Evolutionary conservation across 805 yeast genomes (phyloP).

Genomic region (Sugiyamaella boreocaroliniensis): DNA sequence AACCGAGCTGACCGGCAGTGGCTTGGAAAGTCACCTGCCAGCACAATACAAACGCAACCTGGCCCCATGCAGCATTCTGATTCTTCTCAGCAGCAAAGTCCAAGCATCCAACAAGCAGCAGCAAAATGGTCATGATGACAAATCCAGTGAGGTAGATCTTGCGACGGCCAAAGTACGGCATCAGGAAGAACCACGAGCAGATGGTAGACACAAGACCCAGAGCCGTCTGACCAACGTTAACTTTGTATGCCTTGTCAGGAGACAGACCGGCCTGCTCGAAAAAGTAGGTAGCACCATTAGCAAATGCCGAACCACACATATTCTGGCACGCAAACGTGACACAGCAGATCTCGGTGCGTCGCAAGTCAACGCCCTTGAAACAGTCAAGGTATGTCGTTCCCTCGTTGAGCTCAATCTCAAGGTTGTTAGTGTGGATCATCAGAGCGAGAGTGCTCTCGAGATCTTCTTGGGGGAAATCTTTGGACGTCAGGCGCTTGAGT

Average conservation of each 20-base stretch:
- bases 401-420: constrained; percentile 19
- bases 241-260: constrained; percentile 35
- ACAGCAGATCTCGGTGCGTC: constrained; percentile 47
- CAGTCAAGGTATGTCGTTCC: constrained; percentile 33
- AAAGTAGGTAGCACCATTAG: constrained; percentile 25
- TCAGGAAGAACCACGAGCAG: constrained; percentile 4
- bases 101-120: constrained; percentile 18
- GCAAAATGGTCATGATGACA: constrained; percentile 2
- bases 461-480: constrained; percentile 33
- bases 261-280: constrained; percentile 37
- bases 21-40: constrained; percentile 31
- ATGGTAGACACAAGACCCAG: constrained; percentile 39
- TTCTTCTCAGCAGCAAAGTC: not conserved
- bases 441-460: constrained; percentile 40
- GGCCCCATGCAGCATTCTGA: constrained; percentile 6
- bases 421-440: constrained; percentile 41
- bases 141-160: constrained; percentile 7
- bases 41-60: constrained; percentile 3
- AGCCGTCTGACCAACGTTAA: constrained; percentile 41
- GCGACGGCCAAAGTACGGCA: constrained; percentile 4
- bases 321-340: constrained; percentile 41
- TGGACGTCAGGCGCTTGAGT: constrained; percentile 33
- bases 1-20: constrained; percentile 25
- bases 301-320: constrained; percentile 1
- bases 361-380: constrained; percentile 39